Conservation (phyloP, 2,329 filamentous ascomycete genomes). For the Ophiostoma novo-ulmi region DNA sequence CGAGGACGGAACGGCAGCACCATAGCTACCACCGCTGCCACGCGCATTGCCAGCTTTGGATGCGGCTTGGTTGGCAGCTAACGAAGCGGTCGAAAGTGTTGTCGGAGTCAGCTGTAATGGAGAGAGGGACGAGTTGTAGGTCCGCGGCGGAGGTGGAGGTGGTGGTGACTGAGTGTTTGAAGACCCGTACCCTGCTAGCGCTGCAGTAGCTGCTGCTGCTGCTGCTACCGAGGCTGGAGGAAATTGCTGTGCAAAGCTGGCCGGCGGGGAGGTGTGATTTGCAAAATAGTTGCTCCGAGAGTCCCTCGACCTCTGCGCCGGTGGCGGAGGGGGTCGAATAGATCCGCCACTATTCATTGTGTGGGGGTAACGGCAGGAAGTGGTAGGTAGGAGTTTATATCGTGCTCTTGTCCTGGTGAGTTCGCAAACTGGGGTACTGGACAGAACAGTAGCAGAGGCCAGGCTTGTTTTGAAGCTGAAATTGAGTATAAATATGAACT, state of each 20-base stretch:
- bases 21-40: not conserved
- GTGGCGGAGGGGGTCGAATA: slow-evolving; percentile 22
- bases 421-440: not conserved
- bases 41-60: slow-evolving; percentile 4
- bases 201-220: slow-evolving; percentile 10
- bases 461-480: not conserved
- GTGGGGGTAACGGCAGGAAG: not conserved
- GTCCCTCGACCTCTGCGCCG: slow-evolving; percentile 19
- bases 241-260: not conserved
- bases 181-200: not conserved
- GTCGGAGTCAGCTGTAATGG: slow-evolving; percentile 23
- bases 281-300: slow-evolving; percentile 52
- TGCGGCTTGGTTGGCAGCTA: slow-evolving; percentile 18
- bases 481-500: not conserved
- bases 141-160: slow-evolving; percentile 17
- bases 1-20: not conserved
- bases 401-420: not conserved
- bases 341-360: slow-evolving; percentile 22
- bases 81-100: slow-evolving; percentile 20
- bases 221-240: not conserved
- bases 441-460: not conserved
- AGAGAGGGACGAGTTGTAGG: not conserved
- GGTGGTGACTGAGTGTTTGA: slow-evolving; percentile 15
- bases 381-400: not conserved
- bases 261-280: slow-evolving; percentile 39